Conservation (phyloP, 768 basidiomycete genomes). For the Cantharellus cinnabarinus region DNA sequence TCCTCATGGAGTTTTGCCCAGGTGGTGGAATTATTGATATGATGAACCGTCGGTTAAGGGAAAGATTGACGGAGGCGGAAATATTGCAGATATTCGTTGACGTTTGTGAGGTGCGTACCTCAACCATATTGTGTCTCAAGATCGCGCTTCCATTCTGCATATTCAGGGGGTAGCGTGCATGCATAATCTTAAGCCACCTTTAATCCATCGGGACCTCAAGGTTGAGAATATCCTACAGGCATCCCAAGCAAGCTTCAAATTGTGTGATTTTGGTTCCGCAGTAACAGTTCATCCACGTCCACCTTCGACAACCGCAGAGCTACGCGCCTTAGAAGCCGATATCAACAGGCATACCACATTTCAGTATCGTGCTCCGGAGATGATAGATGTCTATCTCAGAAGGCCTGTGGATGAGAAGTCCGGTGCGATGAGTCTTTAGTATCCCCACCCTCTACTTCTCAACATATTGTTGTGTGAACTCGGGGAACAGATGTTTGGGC, state of each 20-base stretch:
- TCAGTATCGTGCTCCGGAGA: slow-evolving; percentile 96
- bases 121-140: neutral
- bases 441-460: neutral
- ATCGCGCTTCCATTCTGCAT: neutral
- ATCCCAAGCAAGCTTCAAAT: slow-evolving; percentile 64
- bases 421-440: slow-evolving; percentile 9
- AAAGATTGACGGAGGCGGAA: slow-evolving; percentile 86
- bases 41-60: slow-evolving; percentile 92
- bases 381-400: slow-evolving; percentile 78
- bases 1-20: slow-evolving; percentile 97
- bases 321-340: slow-evolving; percentile 73
- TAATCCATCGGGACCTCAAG: slow-evolving; percentile 94
- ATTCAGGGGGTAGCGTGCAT: slow-evolving; percentile 68
- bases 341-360: slow-evolving; percentile 88
- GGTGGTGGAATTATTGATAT: slow-evolving; percentile 99
- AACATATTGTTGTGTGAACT: slow-evolving; percentile 1
- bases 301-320: slow-evolving; percentile 63
- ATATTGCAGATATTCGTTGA: slow-evolving; percentile 97
- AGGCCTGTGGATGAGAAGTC: slow-evolving; percentile 81
- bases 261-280: slow-evolving; percentile 96
- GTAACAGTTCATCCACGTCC: slow-evolving; percentile 47
- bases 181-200: slow-evolving; percentile 78
- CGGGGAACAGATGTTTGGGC: slow-evolving; percentile 72
- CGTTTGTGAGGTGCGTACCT: slow-evolving; percentile 47
- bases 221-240: slow-evolving; percentile 96